Percentiles rank a stretch among this genome's conserved stretches.
These are phyloP conservation scores for Salix arbutifolia DNA, from an alignment of 345 rosid genomes.

Conservation along the genomic window DNA sequence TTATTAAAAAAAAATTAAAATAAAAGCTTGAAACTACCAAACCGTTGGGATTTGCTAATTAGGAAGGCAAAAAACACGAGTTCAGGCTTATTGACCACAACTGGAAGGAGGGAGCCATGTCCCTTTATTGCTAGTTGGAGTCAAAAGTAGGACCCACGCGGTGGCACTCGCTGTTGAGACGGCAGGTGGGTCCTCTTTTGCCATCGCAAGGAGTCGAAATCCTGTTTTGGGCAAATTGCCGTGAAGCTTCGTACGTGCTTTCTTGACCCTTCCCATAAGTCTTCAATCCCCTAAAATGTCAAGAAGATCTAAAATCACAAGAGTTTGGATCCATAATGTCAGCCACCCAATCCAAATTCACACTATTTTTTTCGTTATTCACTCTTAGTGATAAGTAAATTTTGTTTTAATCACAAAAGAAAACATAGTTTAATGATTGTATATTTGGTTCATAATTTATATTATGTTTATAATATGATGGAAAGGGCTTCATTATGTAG, in stretches of 20 bases:
- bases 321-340: not conserved
- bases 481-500: too few relatives aligned
- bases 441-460: too few relatives aligned
- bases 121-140: not conserved
- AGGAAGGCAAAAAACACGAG: not conserved
- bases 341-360: not conserved
- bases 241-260: not conserved
- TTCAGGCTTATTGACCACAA: slow-evolving; percentile 11
- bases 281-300: not conserved
- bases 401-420: too few relatives aligned
- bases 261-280: not conserved
- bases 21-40: not conserved
- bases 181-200: slow-evolving; percentile 28
- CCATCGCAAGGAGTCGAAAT: slow-evolving; percentile 23
- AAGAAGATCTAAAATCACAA: not conserved
- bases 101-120: not conserved
- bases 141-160: slow-evolving; percentile 37
- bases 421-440: too few relatives aligned
- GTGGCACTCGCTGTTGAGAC: slow-evolving; percentile 32
- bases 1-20: not conserved
- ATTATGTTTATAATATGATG: too few relatives aligned
- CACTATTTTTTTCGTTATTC: not conserved
- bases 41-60: too few relatives aligned
- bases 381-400: too few relatives aligned
- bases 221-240: not conserved